Base-by-base conservation (phyloP, 306 rosid species). In the Neltuma alba region DNA sequence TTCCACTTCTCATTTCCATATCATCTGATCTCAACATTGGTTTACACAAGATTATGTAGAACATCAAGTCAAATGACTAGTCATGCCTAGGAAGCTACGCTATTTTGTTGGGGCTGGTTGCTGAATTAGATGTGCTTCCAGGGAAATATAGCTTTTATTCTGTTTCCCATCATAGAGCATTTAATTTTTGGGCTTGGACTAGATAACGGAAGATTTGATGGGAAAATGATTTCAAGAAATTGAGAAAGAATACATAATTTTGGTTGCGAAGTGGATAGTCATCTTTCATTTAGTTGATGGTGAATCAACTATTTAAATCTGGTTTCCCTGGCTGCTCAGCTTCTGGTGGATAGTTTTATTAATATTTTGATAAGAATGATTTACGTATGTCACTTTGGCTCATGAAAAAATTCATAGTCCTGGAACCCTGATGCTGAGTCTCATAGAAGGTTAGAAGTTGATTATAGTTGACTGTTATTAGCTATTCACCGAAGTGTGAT, bases 11-110 rank as follows among this genome's bases (percentile, higher is more conserved):
- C 63, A 66, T 96, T 70, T 96, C 99, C 72, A 93, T 93, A 84
- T 96, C 99, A 33, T 96, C 99, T 58, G 99, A 96, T 86, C 89
- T 96, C 75, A 87, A 91, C 86, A 81, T 96, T 82, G 99, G 89
- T 65, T 72, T 93, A 78, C 98, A 96, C 86, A 94, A 94, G 79
- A 77, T 87, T 79, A 41, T 71, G 28, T 90, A 87, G 84, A 68
- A 27, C 72, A 27, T 76, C 64, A 27, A 58, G 58, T 57, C 31
- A 27, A 9, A 8, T 76, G 34, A 23, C 58, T 9, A n/a, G n/a
- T 36, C 37, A 20, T 75, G 60, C 61, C 80, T 70, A 23, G 47
- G 47, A 65, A 23, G 74, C 48, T 25, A 67, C 50, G 34, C 65
- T 25, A 23, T 48, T 48, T 28, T 41, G 70, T 47, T 66, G 61